These are phyloP conservation scores for Eutrema yunnanense DNA, from an alignment of 345 rosid species.

Conservation along the genomic window DNA sequence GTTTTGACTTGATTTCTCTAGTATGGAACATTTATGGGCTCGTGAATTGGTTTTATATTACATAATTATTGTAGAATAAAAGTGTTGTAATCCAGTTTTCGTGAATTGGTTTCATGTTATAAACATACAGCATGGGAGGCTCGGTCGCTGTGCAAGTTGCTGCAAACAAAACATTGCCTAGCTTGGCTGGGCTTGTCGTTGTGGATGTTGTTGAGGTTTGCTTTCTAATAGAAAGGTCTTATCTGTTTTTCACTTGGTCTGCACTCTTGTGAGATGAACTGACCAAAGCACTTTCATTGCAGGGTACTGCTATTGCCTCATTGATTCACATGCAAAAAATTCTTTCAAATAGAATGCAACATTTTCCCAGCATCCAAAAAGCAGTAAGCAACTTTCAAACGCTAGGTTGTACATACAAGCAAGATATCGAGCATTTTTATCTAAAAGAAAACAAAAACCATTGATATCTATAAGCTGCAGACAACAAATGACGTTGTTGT, in stretches of 20 bases:
- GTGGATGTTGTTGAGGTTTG: constrained; percentile 96
- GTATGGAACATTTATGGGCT: background rate
- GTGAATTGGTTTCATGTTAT: background rate
- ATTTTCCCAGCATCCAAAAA: constrained; percentile 77
- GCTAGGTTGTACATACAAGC: background rate
- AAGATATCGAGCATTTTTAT: too few relatives aligned
- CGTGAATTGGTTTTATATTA: too few relatives aligned
- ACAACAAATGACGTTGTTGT: background rate
- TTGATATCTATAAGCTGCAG: background rate
- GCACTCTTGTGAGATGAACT: constrained; percentile 14
- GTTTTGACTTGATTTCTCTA: background rate
- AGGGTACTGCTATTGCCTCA: constrained; percentile 97
- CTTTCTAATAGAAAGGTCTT: background rate
- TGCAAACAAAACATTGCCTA: constrained; percentile 61
- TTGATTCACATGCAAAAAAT: constrained; percentile 92
- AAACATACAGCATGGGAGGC: constrained; percentile 82
- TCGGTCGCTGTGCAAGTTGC: constrained; percentile 94
- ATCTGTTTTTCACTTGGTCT: constrained; percentile 1
- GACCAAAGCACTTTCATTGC: constrained; percentile 21
- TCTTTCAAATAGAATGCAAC: constrained; percentile 80
- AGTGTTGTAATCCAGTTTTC: background rate
- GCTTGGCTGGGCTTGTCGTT: constrained; percentile 80
- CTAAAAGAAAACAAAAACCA: background rate
- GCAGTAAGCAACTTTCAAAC: constrained; percentile 44
- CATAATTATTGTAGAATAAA: background rate